Evolutionary conservation across 352 stramenopile genomes (phyloP), one percentile per base, ranked within the genome.

Genomic region (Elongisporangium senticosum): DNA sequence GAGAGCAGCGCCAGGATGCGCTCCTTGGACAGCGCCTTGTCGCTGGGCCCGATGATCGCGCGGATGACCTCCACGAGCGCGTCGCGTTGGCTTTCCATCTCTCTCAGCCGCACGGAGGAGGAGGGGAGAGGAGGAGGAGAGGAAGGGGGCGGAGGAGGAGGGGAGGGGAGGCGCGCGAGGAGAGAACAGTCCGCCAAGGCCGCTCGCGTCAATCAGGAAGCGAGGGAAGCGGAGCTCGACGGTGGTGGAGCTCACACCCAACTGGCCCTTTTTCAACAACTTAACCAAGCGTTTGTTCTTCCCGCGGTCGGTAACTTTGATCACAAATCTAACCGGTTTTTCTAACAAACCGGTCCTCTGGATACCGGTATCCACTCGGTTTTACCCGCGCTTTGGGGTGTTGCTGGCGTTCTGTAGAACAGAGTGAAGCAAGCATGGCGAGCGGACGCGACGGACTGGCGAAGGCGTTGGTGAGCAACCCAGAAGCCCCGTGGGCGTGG

Each of bases 21-120:
- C 17, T 90, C 77, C 52, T 77, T 76, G 24, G 83, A 87, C 39
- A 84, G 53, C 40, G 74, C 70, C 50, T 56, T 58, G 71, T 81
- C 73, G 65, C 64, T 77, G 14, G 75, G 72, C 2, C 78, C 83
- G 57, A 92, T 79, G 64, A 92, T 90, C 50, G 76, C 78, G 75
- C 83, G 83, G 69, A 92, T 92, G 20, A 75, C 74, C 22, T 88
- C 80, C 61, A 92, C 80, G 53, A 90, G 75, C 64, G 72, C 75
- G 68, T 90, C 80, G 59, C 77, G 72, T 63, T 73, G 33, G 33
- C 33, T 43, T 43, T 43, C 33, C 33, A 43, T 43, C 33, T 43
- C 33, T 43, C 33, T 43, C 33, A 10, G 33, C 33, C 33, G 33
- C 8, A 17, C 33, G 33, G 33, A 43, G 33, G 33, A 17, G 33